phyloP scores from a whole-genome alignment of 192 early-diverging fungal genomes.

The Coemansia sp. region DNA sequence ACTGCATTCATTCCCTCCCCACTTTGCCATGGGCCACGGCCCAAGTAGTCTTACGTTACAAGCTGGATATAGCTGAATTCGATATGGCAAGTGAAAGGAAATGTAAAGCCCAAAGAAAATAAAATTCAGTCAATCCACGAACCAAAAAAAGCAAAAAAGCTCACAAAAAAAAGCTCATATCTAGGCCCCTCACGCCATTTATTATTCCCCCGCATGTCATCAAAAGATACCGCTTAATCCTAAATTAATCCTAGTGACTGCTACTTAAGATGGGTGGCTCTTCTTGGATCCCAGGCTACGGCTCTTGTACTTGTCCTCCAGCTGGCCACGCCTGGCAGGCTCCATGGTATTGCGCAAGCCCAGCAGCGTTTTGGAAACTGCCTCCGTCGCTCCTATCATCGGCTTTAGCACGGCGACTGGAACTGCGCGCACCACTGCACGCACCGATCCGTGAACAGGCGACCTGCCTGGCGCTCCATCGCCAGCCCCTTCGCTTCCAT shows the following conservation, averaged over 20 bases:
- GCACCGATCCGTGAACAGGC: constrained; percentile 55
- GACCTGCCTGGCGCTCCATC: constrained; percentile 56
- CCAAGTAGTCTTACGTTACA: constrained; percentile 4
- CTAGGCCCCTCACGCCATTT: constrained; percentile 3
- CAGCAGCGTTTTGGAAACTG: constrained; percentile 87
- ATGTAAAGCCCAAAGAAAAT: background rate
- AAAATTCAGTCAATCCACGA: constrained; percentile 4
- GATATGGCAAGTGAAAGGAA: constrained; percentile 4
- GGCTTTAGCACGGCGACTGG: constrained; percentile 93
- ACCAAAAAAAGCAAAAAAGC: background rate
- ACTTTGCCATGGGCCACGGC: background rate
- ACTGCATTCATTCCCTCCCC: background rate
- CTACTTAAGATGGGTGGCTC: constrained; percentile 24
- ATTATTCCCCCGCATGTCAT: background rate
- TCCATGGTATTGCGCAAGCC: constrained; percentile 93
- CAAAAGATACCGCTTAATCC: constrained; percentile 10
- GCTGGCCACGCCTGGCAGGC: constrained; percentile 73
- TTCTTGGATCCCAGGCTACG: constrained; percentile 45
- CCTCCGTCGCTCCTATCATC: constrained; percentile 95
- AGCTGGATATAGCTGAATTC: constrained; percentile 2
- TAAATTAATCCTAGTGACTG: background rate
- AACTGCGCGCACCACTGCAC: constrained; percentile 62
- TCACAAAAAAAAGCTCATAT: background rate
- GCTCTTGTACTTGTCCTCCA: constrained; percentile 73
- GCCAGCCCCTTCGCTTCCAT: constrained; percentile 20